phyloP scores from a whole-genome alignment of 805 yeast genomes.

The Starmerella vaccinii region DNA sequence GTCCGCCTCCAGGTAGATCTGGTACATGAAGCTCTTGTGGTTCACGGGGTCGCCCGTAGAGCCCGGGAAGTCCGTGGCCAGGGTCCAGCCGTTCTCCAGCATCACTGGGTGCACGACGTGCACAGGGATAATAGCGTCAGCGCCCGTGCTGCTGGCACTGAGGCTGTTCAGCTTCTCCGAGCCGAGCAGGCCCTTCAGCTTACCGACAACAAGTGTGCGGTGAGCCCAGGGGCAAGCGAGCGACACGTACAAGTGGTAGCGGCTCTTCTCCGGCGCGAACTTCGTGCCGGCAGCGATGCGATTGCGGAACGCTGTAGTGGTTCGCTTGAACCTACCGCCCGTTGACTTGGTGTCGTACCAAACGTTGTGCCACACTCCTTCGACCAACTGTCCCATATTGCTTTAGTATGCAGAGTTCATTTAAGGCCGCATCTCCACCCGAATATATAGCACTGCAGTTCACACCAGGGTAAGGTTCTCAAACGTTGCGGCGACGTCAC shows the following conservation, averaged over 20 bases:
- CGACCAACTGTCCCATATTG: constrained; percentile 25
- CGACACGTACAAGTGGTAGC: constrained; percentile 83
- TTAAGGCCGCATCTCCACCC: not conserved
- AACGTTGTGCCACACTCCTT: constrained; percentile 27
- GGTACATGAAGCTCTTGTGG: constrained; percentile 49
- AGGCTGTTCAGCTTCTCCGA: not conserved
- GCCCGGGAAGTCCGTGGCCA: constrained; percentile 42
- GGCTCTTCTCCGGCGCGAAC: constrained; percentile 61
- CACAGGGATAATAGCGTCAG: constrained; percentile 36
- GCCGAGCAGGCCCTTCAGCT: constrained; percentile 53
- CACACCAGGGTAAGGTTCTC: not conserved
- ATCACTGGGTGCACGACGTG: constrained; percentile 87
- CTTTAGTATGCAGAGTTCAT: not conserved
- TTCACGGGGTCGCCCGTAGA: constrained; percentile 51
- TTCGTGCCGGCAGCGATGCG: constrained; percentile 20
- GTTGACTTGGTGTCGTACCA: constrained; percentile 27
- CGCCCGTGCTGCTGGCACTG: constrained; percentile 4
- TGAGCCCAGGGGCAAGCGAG: constrained; percentile 97
- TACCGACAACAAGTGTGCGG: constrained; percentile 62
- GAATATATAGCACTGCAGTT: not conserved
- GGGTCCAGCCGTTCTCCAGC: constrained; percentile 85
- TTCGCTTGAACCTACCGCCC: constrained; percentile 26
- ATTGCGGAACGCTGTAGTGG: constrained; percentile 23
- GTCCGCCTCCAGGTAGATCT: constrained; percentile 64
- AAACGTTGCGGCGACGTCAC: not conserved